Percentiles rank a stretch among this genome's conserved stretches.
These are phyloP conservation scores for Leishmania turanica DNA, from an alignment of 208 protist species.

Conservation along the genomic window DNA sequence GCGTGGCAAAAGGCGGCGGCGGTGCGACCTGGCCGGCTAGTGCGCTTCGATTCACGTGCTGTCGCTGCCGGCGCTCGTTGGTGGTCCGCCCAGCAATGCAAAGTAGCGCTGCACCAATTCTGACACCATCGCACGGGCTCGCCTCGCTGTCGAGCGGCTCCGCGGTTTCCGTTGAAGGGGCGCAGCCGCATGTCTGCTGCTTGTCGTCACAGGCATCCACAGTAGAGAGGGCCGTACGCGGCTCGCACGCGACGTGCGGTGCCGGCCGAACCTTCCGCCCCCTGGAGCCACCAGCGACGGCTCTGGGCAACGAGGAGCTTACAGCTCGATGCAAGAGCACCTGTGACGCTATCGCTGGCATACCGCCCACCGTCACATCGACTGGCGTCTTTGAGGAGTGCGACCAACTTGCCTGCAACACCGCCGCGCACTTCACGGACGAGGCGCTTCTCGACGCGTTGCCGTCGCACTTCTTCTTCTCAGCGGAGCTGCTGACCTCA, in stretches of 20 bases:
- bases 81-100: constrained; percentile 9
- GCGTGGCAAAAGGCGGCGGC: background rate
- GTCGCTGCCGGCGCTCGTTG: constrained; percentile 22
- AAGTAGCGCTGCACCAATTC: background rate
- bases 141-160: background rate
- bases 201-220: background rate
- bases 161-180: background rate
- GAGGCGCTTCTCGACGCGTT: constrained; percentile 11
- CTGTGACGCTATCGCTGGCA: background rate
- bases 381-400: background rate
- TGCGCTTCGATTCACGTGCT: constrained; percentile 26
- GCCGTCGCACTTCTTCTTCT: constrained; percentile 5
- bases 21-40: background rate
- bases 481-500: constrained; percentile 9
- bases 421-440: background rate
- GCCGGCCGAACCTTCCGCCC: background rate
- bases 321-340: background rate
- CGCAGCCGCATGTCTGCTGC: background rate
- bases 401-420: no score
- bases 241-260: constrained; percentile 3
- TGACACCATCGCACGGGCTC: background rate
- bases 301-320: background rate
- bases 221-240: background rate
- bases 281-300: background rate
- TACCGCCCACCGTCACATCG: background rate